Evolutionary conservation across 2,329 filamentous ascomycete species (phyloP), one percentile per base, ranked within the genome.

Genomic region (Chaetomium olivaceum): DNA sequence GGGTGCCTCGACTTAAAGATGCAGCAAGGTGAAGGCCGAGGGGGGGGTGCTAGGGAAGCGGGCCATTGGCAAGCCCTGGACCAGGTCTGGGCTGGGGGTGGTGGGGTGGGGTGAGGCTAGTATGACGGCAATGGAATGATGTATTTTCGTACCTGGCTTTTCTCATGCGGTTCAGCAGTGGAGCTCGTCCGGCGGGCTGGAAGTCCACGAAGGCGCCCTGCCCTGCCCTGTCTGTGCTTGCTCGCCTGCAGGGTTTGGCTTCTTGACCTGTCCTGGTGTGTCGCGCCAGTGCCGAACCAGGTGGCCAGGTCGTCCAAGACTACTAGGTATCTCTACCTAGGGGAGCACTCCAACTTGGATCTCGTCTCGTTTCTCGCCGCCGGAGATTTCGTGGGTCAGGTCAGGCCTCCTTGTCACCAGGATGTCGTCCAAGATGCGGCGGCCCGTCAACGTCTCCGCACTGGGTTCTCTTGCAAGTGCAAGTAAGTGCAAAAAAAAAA

Each of bases 181-280:
- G 68, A 68, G 68, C 70, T 72, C 73, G 70, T 68, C 69, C 70
- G 73, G 68, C 66, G 68, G 69, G 71, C 66, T 73, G 68, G 73
- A 65, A 69, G 60, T 58, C 61, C 39, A 56, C 39, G 16, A 43
- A 43, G 39, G 16, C 39, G 16, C 39, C 39, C 39, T 43, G 39
- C 39, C 39, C 39, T 39, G 36, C 6, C 36, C 36, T 43, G 39
- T 43, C 39, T n/a, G 39, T 19, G 33, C 33, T 36, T 36, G 33
- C 33, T 14, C 33, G 33, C 33, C 33, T 36, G 16, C 39, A 43
- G 16, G 39, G 39, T 43, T 43, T 19, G 16, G 39, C 14, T 43
- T 43, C 16, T 43, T 43, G 16, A 43, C 39, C 16, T 19, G 39
- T 43, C 39, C 16, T 7, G 39, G 39, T 43, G 39, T 43, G 39